Evolutionary conservation across 139 green algal genomes (phyloP).

Genomic region (Mesostigma viride): DNA sequence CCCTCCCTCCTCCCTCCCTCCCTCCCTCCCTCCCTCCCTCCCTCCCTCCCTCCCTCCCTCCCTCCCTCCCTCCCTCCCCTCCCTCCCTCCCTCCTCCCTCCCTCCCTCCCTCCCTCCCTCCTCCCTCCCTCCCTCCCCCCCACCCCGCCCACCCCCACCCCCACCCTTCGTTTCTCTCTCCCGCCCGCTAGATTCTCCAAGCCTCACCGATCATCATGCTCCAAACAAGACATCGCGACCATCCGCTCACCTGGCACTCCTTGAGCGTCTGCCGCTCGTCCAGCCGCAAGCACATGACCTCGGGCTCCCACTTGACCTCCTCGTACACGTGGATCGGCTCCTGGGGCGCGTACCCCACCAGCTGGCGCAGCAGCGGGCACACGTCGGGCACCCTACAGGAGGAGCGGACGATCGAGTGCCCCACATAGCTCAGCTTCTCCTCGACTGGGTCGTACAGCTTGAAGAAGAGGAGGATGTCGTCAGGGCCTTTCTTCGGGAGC

Average conservation of each 20-base stretch:
- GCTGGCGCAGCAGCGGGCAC: conserved; percentile 31
- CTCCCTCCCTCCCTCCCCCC: too few relatives aligned
- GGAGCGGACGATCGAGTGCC: conserved; percentile 32
- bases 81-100: too few relatives aligned
- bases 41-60: too few relatives aligned
- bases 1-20: too few relatives aligned
- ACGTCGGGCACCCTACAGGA: conserved; percentile 24
- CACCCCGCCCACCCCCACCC: too few relatives aligned
- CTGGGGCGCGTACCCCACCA: conserved; percentile 32
- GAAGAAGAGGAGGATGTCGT: conserved; percentile 73
- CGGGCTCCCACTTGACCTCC: conserved; percentile 84
- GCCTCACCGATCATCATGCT: too few relatives aligned
- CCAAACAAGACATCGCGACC: too few relatives aligned
- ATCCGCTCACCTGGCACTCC: conserved; percentile 21
- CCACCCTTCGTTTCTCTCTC: too few relatives aligned
- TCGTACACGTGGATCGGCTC: conserved; percentile 47
- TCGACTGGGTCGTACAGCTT: conserved; percentile 70
- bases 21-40: too few relatives aligned
- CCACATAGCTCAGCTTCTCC: conserved; percentile 36
- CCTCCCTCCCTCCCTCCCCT: too few relatives aligned
- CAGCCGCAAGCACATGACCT: conserved; percentile 57
- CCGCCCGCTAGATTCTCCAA: too few relatives aligned
- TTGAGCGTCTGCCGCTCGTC: conserved; percentile 33
- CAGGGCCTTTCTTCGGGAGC: conserved; percentile 20
- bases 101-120: too few relatives aligned